Base-by-base conservation (phyloP, 805 yeast species). In the Candida nonsorbophila region DNA sequence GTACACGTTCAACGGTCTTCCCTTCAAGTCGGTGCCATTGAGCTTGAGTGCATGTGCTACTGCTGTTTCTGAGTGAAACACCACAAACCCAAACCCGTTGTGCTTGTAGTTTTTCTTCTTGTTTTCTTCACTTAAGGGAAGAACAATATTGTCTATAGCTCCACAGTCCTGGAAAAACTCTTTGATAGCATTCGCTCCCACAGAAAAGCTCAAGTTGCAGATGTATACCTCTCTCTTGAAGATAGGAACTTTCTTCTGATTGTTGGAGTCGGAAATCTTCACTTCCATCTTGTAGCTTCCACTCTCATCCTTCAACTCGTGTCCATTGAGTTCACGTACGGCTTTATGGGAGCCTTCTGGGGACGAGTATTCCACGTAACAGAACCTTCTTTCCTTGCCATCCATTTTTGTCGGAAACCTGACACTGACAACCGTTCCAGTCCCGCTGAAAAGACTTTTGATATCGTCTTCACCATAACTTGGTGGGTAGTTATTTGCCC, bases 401-500 rank as follows among this genome's bases (percentile, higher is more conserved):
- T 23, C 12, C 17, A 68, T 67, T 4, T 72, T 48, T 41, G 73
- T 72, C 0, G 95, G 95, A 19, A 83, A 59, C 28, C 94, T 56
- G 1, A 79, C 55, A 28, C 72, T 68, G 2, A 72, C 36, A 3
- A 77, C 46, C 2, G 53, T 37, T 0, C 78, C 77, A 22, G 43
- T 45, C 2, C 50, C 25, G 0, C 46, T 32, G 44, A 84, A 77
- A 7, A 71, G 13, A 0, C 44, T 37, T 10, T 44, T 41, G 0
- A 85, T 28, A 4, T 64, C 55, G 0, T 49, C 51, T 14, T 58
- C 57, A 0, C 65, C 60, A 34, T 49, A 69, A 1, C 55, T 44
- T 2, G 84, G 79, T 0, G 94, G 87, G 42, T 72, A 84, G 44
- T 84, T 84, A 0, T 88, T 72, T 2, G 79, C 76, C 80, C 85